Conservation (phyloP, 2,329 filamentous ascomycete genomes). For the Diaporthe longicolla region DNA sequence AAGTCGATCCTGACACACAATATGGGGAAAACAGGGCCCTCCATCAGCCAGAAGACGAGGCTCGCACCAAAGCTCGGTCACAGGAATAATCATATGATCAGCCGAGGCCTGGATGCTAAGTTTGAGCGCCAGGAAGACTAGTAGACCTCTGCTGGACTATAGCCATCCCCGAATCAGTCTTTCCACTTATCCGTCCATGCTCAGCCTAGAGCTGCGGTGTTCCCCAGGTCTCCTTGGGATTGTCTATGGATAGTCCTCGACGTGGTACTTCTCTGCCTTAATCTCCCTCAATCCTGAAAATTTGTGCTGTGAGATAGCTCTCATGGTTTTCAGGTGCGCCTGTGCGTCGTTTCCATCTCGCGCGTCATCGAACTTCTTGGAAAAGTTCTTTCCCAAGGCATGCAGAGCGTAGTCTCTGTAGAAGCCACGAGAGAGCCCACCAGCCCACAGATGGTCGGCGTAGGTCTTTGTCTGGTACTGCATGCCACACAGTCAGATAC, state of each 20-base stretch:
- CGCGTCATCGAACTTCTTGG: not conserved
- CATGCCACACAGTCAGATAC: not conserved
- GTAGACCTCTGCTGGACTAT: not conserved
- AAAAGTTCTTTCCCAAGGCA: not conserved
- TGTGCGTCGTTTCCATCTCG: not conserved
- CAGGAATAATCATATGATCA: not conserved
- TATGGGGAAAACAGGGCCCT: not conserved
- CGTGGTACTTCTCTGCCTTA: not conserved
- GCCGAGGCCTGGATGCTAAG: not conserved
- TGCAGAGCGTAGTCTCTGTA: not conserved
- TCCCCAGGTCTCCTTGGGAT: no score
- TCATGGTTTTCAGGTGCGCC: not conserved
- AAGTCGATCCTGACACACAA: no score
- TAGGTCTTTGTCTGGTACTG: not conserved
- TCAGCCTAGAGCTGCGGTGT: not conserved
- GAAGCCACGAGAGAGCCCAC: not conserved
- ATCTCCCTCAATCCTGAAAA: not conserved
- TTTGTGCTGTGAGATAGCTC: not conserved
- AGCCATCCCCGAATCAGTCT: no score
- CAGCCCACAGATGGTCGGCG: no score
- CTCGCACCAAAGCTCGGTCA: not conserved
- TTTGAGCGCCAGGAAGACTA: not conserved
- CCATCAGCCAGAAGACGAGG: no score
- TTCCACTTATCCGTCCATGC: not conserved
- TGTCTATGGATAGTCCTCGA: not conserved